phyloP scores from a whole-genome alignment of 1,284 basidiomycete species.

The Moesziomyces globuligerus region DNA sequence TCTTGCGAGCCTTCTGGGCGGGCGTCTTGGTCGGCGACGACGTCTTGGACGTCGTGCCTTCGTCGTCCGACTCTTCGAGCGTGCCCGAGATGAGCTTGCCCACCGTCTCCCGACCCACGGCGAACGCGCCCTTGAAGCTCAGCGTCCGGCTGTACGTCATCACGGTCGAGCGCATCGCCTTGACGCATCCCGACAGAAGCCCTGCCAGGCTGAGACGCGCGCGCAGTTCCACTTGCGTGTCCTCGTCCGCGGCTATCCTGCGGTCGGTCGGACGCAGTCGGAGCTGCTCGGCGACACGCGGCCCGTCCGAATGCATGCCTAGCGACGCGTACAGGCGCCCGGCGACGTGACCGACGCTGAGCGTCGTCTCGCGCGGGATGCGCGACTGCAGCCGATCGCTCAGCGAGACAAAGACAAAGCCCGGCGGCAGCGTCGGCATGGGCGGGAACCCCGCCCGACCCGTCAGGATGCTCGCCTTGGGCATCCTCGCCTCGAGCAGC shows the following conservation, averaged over 20 bases:
- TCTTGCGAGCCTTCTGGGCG: slow-evolving; percentile 12
- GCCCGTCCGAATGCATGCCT: slow-evolving; percentile 42
- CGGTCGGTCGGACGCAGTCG: slow-evolving; percentile 12
- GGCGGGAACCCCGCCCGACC: slow-evolving; percentile 38
- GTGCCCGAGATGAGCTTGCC: slow-evolving; percentile 7
- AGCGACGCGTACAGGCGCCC: slow-evolving; percentile 45
- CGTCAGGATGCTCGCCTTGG: slow-evolving; percentile 26
- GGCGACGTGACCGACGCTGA: slow-evolving; percentile 28
- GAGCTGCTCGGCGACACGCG: slow-evolving; percentile 40
- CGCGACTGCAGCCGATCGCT: slow-evolving; percentile 24
- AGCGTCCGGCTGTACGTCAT: slow-evolving; percentile 21
- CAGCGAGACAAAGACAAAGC: slow-evolving; percentile 44
- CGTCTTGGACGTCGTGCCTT: slow-evolving; percentile 1
- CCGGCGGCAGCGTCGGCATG: slow-evolving; percentile 35
- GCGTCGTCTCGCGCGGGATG: slow-evolving; percentile 32
- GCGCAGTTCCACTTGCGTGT: slow-evolving; percentile 38
- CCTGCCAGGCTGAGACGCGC: slow-evolving; percentile 37
- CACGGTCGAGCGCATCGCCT: slow-evolving; percentile 32
- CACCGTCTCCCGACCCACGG: slow-evolving; percentile 10
- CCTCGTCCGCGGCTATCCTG: slow-evolving; percentile 36
- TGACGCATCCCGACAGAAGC: slow-evolving; percentile 41
- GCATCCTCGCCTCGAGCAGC: slow-evolving; percentile 26
- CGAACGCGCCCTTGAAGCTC: slow-evolving; percentile 19
- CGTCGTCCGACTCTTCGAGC: slow-evolving; percentile 3
- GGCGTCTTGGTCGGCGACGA: slow-evolving; percentile 13